Conservation (phyloP, 257 asterid species). For the Petunia secreta region DNA sequence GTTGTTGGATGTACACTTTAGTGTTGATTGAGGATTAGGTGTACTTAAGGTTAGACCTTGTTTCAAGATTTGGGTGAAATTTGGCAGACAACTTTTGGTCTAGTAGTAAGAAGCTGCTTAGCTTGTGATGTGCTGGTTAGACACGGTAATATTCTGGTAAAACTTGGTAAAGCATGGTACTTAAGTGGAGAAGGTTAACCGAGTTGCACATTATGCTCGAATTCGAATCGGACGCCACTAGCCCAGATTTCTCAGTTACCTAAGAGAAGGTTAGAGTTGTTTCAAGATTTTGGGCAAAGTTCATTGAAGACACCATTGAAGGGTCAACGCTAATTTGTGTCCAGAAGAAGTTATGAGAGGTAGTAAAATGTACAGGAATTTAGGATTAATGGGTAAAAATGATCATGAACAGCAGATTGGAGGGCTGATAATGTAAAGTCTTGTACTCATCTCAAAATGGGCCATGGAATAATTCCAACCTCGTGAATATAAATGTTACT, state of each 20-base stretch:
- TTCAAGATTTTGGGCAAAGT: background rate
- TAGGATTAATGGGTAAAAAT: background rate
- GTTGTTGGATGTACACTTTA: background rate
- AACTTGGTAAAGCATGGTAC: too few species aligned
- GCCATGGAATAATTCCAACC: background rate
- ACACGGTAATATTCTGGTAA: too few species aligned
- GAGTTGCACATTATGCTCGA: too few species aligned
- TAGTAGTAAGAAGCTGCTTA: too few species aligned
- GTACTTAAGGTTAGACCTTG: background rate
- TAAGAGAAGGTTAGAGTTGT: background rate
- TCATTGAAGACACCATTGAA: background rate
- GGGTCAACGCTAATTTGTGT: background rate
- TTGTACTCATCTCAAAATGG: background rate
- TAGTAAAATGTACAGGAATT: background rate
- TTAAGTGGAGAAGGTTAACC: too few species aligned
- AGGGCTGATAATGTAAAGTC: background rate
- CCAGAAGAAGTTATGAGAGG: background rate
- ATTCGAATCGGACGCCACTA: too few species aligned
- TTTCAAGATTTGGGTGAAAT: background rate
- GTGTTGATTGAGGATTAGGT: background rate
- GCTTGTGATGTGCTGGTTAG: too few species aligned
- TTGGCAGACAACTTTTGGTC: background rate
- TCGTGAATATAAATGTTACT: background rate
- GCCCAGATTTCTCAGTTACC: too few species aligned
- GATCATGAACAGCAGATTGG: slow-evolving; percentile 8